Evolutionary conservation across 495 filamentous ascomycete species (phyloP), one percentile per base, ranked within the genome.

Genomic region (Lasiosphaeriaceae sp.): DNA sequence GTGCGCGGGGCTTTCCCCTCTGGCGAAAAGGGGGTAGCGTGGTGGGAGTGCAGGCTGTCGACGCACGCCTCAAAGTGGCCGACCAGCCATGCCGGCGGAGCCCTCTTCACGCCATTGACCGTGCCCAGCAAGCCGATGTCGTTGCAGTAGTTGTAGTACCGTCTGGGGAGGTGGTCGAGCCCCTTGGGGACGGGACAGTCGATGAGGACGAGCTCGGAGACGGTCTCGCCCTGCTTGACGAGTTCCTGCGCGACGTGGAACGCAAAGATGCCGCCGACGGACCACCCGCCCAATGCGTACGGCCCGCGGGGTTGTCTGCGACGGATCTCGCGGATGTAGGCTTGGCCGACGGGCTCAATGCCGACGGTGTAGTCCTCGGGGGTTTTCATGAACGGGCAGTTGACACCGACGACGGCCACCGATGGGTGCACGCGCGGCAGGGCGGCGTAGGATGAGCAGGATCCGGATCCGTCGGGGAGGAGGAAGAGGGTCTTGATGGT

Each of bases 231-330:
- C 29, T 73, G 67, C 7, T 77, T 75, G 54, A 84, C 71, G 4
- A 89, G 73, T 29, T 83, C 77, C 19, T 76, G 77, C 17, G 79
- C 79, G 34, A 82, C 82, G 52, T 87, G 83, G 66, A 86, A 90
- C n/a, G 87, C 86, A 59, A 85, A 80, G 55, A 87, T 83, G 37
- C 87, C 87, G 55, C 87, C 87, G 17, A 85, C 86, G 17, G 85
- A 88, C 87, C 87, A 90, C 23, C 83, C 83, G 23, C 77, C 82
- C n/a, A 86, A 52, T 54, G 70, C 49, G 54, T 84, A 86, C 0
- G 83, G 81, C 2, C 82, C 83, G 0, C 62, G 19, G 2, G 76
- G 73, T 55, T 78, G 80, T 14, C 72, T 71, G 0, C 70, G 67
- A 14, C 68, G 69, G 41, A 44, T 44, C 41, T 44, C 41, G 41